phyloP scores from a whole-genome alignment of 2,329 filamentous ascomycete species.

The Alternaria sp. region DNA sequence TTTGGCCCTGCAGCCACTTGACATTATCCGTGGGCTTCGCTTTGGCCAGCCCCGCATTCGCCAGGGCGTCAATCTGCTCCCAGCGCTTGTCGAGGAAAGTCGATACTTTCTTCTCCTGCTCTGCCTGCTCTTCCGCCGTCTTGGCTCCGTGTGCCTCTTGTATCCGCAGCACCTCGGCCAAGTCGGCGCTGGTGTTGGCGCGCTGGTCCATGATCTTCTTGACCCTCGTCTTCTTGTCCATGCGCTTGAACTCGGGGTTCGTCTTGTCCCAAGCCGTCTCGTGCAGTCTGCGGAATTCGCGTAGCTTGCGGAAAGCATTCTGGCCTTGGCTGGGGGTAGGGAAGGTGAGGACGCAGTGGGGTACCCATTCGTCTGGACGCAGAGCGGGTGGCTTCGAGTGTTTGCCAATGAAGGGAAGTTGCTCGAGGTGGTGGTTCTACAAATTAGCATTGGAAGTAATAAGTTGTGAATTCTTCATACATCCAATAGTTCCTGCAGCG shows the following conservation, averaged over 20 bases:
- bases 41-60: conserved; percentile 20
- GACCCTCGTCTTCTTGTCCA: conserved; percentile 58
- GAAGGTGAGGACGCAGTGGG: conserved; percentile 65
- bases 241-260: conserved; percentile 49
- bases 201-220: conserved; percentile 67
- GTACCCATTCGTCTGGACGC: conserved; percentile 68
- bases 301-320: conserved; percentile 55
- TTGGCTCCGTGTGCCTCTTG: conserved; percentile 50
- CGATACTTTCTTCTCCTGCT: conserved; percentile 20
- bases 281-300: conserved; percentile 54
- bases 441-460: background rate
- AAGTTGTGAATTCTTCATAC: conserved; percentile 46
- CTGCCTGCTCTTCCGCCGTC: conserved; percentile 24
- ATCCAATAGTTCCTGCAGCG: conserved; percentile 62
- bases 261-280: conserved; percentile 62
- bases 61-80: conserved; percentile 29
- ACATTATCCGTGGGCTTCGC: conserved; percentile 24
- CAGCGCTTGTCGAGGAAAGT: conserved; percentile 31
- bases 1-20: conserved; percentile 36
- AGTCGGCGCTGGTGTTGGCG: conserved; percentile 66
- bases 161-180: conserved; percentile 61
- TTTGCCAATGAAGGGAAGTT: conserved; percentile 68
- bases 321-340: conserved; percentile 58
- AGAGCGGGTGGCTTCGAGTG: conserved; percentile 64
- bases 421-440: conserved; percentile 60